Evolutionary conservation across 2,329 filamentous ascomycete genomes (phyloP).

Genomic region (Xylaria arbuscula): DNA sequence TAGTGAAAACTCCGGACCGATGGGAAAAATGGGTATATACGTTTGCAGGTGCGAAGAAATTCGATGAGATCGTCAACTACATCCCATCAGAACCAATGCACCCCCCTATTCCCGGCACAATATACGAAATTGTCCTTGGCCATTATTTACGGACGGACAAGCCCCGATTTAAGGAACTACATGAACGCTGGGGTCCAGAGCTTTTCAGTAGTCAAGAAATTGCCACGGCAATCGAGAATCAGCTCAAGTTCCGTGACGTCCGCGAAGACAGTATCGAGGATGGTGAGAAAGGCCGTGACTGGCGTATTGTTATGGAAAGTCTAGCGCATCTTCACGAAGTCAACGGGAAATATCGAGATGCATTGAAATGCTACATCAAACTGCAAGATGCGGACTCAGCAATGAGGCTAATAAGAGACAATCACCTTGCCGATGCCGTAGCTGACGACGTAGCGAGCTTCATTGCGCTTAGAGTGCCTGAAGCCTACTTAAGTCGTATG

Average conservation of each 20-base stretch:
- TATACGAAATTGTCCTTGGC: slow-evolving; percentile 89
- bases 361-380: slow-evolving; percentile 87
- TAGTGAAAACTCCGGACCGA: slow-evolving; percentile 79
- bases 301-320: slow-evolving; percentile 88
- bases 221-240: slow-evolving; percentile 81
- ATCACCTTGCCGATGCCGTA: slow-evolving; percentile 89
- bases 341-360: slow-evolving; percentile 82
- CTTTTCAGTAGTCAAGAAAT: slow-evolving; percentile 84
- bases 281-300: slow-evolving; percentile 79
- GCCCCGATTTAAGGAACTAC: slow-evolving; percentile 77
- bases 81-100: slow-evolving; percentile 82
- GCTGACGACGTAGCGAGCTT: slow-evolving; percentile 91
- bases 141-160: slow-evolving; percentile 88
- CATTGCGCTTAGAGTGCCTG: slow-evolving; percentile 84
- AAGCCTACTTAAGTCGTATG: slow-evolving; percentile 74
- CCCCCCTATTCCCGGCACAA: slow-evolving; percentile 80
- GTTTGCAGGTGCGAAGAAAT: slow-evolving; percentile 86
- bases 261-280: slow-evolving; percentile 80
- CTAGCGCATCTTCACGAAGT: slow-evolving; percentile 87
- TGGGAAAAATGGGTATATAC: slow-evolving; percentile 98
- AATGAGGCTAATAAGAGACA: slow-evolving; percentile 85
- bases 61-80: slow-evolving; percentile 88
- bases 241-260: slow-evolving; percentile 80
- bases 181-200: slow-evolving; percentile 86
- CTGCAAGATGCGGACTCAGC: slow-evolving; percentile 92